Evolutionary conservation across 2,329 filamentous ascomycete genomes (phyloP).

Genomic region (Aspergillus proliferans): DNA sequence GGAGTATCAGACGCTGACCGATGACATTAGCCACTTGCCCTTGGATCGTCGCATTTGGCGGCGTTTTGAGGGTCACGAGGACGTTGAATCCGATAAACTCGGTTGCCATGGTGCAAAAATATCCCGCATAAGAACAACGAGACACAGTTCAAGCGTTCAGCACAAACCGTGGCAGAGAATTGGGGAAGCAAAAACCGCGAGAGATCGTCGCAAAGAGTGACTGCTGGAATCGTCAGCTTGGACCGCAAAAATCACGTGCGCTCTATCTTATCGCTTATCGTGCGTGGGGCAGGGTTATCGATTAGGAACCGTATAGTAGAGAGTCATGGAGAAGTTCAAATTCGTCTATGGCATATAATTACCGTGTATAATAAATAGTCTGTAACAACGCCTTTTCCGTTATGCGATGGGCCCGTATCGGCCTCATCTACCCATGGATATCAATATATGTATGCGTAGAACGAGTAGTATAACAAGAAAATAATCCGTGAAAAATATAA

Average conservation of each 20-base stretch:
- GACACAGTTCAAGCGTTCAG: not conserved
- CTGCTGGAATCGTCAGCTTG: not conserved
- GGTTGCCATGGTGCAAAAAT: conserved; percentile 50
- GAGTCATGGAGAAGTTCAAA: not conserved
- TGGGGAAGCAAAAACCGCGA: not conserved
- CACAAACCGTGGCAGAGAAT: not conserved
- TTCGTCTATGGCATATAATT: not conserved
- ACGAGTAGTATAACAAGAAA: not conserved
- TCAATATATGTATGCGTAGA: conserved; percentile 6
- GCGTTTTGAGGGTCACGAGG: conserved; percentile 63
- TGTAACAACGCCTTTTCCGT: not conserved
- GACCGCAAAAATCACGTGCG: not conserved
- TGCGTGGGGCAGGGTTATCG: not conserved
- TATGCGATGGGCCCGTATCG: not conserved
- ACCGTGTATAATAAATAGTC: not conserved
- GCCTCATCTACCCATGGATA: conserved; percentile 4
- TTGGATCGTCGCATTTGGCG: conserved; percentile 58
- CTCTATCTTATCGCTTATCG: not conserved
- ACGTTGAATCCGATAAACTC: conserved; percentile 73
- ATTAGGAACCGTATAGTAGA: not conserved
- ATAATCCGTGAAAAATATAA: not conserved
- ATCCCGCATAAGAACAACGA: not conserved
- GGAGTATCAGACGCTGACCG: conserved; percentile 62
- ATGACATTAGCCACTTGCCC: conserved; percentile 67
- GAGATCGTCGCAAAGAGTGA: not conserved